Evolutionary conservation across 257 asterid species (phyloP), one percentile per base, ranked within the genome.

Genomic region (Perilla frutescens): DNA sequence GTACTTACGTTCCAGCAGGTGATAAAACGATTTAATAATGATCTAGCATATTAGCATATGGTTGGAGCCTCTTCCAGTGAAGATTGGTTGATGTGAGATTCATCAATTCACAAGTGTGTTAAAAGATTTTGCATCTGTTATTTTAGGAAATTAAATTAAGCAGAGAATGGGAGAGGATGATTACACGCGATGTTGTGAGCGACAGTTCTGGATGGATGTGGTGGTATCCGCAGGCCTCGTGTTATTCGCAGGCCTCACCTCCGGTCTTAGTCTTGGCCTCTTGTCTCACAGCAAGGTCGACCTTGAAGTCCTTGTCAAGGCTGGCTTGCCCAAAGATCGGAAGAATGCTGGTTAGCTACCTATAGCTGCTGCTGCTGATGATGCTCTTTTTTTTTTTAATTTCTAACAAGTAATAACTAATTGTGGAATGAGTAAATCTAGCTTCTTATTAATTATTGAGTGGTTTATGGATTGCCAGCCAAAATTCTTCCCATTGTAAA

Each of bases 181-280:
- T 6, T 20, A 72, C 4, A 76, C 39, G 1, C 72, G 73, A 1
- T 79, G 86, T 45, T 82, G 86, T 39, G 77, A 34, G 8, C 47
- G 62, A 0, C 43, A 36, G 26, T 79, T 76, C 66, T 82, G 83
- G 81, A 44, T 66, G n/a, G 15, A 76, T 53, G 20, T 76, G 1
- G 72, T 5, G n/a, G 51, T 76, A 40, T 63, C 84, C 3, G 29
- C 65, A 7, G 56, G 40, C 45, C 80, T 82, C 5, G 81, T 82
- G n/a, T n/a, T 74, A 34, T 79, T 82, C 45, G 81, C 83, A 5
- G 80, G 77, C 6, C 67, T 82, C 55, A 69, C 84, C 1, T 82
- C 84, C 0, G 86, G 84, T 26, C 77, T 82, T 1, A 79, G 86
- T 26, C 66, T 82, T n/a, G 86, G 86, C 7, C 75, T 79, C 37